These are phyloP conservation scores for Phyllosticta citribraziliensis DNA, from an alignment of 2,329 filamentous ascomycete species.

Conservation along the genomic window DNA sequence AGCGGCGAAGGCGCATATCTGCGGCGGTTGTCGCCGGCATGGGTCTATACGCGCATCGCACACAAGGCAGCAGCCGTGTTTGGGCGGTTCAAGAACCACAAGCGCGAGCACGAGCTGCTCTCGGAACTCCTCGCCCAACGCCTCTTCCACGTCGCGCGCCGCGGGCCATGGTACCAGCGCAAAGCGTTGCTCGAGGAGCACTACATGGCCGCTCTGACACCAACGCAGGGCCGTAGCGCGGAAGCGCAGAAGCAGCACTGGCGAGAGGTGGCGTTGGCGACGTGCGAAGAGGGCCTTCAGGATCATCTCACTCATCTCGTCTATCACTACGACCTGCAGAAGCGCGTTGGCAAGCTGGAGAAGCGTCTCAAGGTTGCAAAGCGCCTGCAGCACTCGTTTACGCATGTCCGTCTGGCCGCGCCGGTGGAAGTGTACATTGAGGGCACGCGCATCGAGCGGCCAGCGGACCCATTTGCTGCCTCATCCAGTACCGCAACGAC, in stretches of 20 bases:
- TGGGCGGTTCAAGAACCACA: constrained; percentile 72
- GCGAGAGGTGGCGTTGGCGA: constrained; percentile 64
- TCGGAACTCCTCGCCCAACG: constrained; percentile 67
- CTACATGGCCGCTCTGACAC: constrained; percentile 65
- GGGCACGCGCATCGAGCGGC: constrained; percentile 66
- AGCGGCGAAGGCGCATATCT: constrained; percentile 82
- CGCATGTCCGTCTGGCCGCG: constrained; percentile 67
- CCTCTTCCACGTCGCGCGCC: constrained; percentile 73
- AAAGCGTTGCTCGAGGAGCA: constrained; percentile 92
- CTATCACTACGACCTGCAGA: constrained; percentile 90
- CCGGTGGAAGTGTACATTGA: constrained; percentile 66
- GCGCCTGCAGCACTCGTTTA: constrained; percentile 85
- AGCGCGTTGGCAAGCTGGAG: constrained; percentile 85
- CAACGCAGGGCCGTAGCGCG: constrained; percentile 36
- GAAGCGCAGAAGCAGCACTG: constrained; percentile 70
- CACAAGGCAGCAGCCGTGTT: constrained; percentile 70
- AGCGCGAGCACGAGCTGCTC: constrained; percentile 64
- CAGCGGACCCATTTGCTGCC: constrained; percentile 24
- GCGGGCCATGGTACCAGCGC: constrained; percentile 91
- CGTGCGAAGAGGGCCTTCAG: constrained; percentile 78
- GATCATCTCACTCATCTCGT: constrained; percentile 85
- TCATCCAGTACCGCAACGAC: constrained; percentile 8
- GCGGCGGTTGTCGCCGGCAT: constrained; percentile 78
- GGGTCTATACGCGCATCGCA: constrained; percentile 86
- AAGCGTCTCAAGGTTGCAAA: constrained; percentile 72